Conservation (phyloP, 1,284 basidiomycete genomes). For the Microbotryum lychnidis-dioicae region DNA sequence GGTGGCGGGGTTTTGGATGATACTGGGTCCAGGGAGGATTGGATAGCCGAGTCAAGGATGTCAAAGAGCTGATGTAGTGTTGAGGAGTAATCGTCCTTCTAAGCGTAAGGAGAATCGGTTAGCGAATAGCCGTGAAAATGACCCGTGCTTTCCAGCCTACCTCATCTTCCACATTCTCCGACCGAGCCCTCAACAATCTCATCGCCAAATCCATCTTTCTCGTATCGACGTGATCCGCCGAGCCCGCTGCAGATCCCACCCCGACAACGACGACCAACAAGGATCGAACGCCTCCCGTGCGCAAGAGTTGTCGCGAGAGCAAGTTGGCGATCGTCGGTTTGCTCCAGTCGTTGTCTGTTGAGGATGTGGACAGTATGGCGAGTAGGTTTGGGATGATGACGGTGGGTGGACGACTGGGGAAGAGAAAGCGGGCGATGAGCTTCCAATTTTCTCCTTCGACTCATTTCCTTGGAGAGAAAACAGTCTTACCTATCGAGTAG, state of each 20-base stretch:
- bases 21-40: constrained; percentile 33
- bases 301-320: constrained; percentile 27
- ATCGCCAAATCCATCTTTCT: constrained; percentile 24
- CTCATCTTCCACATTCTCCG: neutral
- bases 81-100: neutral
- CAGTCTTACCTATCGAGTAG: constrained; percentile 4
- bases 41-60: constrained; percentile 42
- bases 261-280: constrained; percentile 31
- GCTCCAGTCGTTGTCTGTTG: neutral
- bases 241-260: neutral
- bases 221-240: constrained; percentile 5
- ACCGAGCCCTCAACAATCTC: constrained; percentile 5
- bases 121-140: too few relatives aligned
- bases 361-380: constrained; percentile 4
- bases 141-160: neutral
- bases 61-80: constrained; percentile 47
- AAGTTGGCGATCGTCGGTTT: constrained; percentile 9
- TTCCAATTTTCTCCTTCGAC: neutral
- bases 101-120: too few relatives aligned
- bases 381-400: constrained; percentile 10
- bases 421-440: neutral
- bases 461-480: neutral
- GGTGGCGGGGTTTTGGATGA: constrained; percentile 33
- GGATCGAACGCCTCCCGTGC: constrained; percentile 27
- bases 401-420: constrained; percentile 5